Conservation (phyloP, 2,329 filamentous ascomycete genomes). For the Pseudomassariella vexata region DNA sequence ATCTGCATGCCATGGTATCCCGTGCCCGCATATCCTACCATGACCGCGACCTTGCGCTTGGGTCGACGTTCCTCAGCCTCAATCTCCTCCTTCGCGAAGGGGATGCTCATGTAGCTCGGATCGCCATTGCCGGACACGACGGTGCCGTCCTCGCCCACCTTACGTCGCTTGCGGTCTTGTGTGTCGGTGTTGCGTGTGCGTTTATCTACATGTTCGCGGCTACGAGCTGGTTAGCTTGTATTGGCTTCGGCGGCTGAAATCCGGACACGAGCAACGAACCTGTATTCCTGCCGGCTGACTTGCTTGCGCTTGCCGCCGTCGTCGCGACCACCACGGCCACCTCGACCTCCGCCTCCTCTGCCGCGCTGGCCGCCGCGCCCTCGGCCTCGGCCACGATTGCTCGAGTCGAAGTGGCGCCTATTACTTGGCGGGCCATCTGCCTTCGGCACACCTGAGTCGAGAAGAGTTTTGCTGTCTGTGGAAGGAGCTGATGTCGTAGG, state of each 20-base stretch:
- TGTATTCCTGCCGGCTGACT: slow-evolving; percentile 10
- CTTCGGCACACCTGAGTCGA: slow-evolving; percentile 10
- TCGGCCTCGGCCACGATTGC: slow-evolving; percentile 4
- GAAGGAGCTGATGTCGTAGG: slow-evolving; percentile 4
- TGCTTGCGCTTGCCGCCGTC: slow-evolving; percentile 12
- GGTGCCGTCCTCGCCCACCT: slow-evolving; percentile 31
- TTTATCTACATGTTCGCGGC: slow-evolving; percentile 45
- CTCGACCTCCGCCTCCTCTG: slow-evolving; percentile 6
- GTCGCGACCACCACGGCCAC: slow-evolving; percentile 1
- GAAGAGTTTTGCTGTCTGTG: slow-evolving; percentile 8
- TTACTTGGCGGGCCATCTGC: slow-evolving; percentile 12
- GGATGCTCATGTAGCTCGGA: slow-evolving; percentile 50
- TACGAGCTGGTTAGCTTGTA: slow-evolving; percentile 39
- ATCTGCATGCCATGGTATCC: slow-evolving; percentile 98
- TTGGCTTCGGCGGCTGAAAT: slow-evolving; percentile 14
- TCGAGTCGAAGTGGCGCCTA: slow-evolving; percentile 10
- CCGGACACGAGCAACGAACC: slow-evolving; percentile 10
- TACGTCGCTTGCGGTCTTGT: slow-evolving; percentile 49
- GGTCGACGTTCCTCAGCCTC: slow-evolving; percentile 79
- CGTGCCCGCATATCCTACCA: slow-evolving; percentile 93
- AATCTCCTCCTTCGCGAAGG: slow-evolving; percentile 72
- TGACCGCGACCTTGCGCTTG: slow-evolving; percentile 92
- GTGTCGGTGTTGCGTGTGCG: slow-evolving; percentile 42
- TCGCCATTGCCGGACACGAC: slow-evolving; percentile 25
- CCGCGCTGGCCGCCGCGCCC: slow-evolving; percentile 12